phyloP scores from a whole-genome alignment of 495 filamentous ascomycete genomes.

The Jackrogersella multiformis region DNA sequence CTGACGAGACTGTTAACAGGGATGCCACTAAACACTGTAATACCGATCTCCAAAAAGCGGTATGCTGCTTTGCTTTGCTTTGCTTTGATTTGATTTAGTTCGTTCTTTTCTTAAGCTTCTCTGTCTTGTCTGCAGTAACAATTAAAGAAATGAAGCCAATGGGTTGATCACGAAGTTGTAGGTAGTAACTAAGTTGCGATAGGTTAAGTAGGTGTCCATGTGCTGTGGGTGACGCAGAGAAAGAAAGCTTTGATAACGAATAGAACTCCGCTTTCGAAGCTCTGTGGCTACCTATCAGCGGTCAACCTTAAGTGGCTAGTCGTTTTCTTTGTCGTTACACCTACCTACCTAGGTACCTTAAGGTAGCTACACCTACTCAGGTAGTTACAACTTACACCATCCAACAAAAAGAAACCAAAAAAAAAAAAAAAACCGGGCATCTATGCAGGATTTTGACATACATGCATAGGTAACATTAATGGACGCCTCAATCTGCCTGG shows the following conservation, averaged over 20 bases:
- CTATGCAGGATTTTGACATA: background rate
- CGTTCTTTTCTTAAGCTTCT: too few species aligned
- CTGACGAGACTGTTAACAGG: background rate
- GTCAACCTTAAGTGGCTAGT: background rate
- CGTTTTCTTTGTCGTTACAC: background rate
- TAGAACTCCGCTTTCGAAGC: background rate
- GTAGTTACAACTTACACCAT: too few species aligned
- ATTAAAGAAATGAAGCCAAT: background rate
- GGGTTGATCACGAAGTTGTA: constrained; percentile 6
- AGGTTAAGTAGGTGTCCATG: background rate
- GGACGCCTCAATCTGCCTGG: too few species aligned
- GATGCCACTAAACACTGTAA: constrained; percentile 1
- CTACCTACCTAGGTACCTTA: background rate
- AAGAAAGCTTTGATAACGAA: constrained; percentile 4
- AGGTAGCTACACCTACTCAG: too few species aligned
- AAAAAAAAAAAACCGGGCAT: background rate
- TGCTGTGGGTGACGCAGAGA: background rate
- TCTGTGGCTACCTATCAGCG: background rate
- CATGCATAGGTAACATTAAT: background rate
- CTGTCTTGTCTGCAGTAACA: background rate
- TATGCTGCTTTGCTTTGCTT: background rate
- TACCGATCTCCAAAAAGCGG: background rate
- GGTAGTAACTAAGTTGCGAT: background rate
- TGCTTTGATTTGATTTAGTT: background rate
- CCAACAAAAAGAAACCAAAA: background rate